Percentiles rank a stretch among this genome's conserved stretches.
Conservation (phyloP, 208 protist species). For the Crithidia mellificae region DNA sequence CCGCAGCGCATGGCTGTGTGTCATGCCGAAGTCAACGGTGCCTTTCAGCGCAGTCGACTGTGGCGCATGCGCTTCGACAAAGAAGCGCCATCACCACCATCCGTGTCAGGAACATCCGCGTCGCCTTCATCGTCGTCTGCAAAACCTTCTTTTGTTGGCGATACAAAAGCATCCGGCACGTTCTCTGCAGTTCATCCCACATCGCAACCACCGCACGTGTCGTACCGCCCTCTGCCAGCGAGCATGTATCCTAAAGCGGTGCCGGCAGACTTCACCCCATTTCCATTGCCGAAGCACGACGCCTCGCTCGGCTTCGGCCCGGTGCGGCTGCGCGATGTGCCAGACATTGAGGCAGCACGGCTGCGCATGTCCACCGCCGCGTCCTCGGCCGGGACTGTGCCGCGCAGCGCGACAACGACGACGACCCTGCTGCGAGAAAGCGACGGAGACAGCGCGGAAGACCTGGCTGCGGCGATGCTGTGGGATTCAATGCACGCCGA, state of each 20-base stretch:
- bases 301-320: conserved; percentile 76
- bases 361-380: conserved; percentile 30
- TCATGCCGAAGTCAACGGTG: not conserved
- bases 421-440: conserved; percentile 8
- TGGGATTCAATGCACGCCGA: not conserved
- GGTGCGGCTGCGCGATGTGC: conserved; percentile 73
- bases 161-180: too few species aligned
- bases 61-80: conserved; percentile 52
- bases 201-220: conserved; percentile 14
- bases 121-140: not conserved
- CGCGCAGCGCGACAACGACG: too few species aligned
- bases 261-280: conserved; percentile 68
- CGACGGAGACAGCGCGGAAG: conserved; percentile 1
- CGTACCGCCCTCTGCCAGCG: conserved; percentile 41
- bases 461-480: not conserved
- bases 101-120: not conserved
- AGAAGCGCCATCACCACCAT: conserved; percentile 8
- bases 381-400: not conserved
- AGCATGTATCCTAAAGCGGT: conserved; percentile 78
- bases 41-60: conserved; percentile 10
- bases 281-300: conserved; percentile 86
- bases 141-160: too few species aligned
- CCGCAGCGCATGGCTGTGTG: not conserved
- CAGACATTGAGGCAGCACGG: conserved; percentile 64
- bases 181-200: not conserved